Evolutionary conservation across 495 filamentous ascomycete species (phyloP).

Genomic region (Penicillium steckii): DNA sequence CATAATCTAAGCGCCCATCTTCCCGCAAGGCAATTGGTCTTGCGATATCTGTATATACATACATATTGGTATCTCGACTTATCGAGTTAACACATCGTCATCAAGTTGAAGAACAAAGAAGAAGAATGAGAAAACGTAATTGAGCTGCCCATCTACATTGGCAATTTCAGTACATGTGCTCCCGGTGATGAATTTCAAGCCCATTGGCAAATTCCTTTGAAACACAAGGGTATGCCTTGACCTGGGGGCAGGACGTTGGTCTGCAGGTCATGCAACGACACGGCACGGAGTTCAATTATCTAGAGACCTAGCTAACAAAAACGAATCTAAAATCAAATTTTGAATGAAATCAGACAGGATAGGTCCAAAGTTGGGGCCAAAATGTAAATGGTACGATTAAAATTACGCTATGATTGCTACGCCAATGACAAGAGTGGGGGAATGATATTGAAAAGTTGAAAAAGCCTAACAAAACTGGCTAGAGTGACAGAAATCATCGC

Average conservation of each 20-base stretch:
- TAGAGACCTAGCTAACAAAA: too few relatives aligned
- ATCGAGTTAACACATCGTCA: too few relatives aligned
- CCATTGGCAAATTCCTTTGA: neutral
- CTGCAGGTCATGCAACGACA: too few relatives aligned
- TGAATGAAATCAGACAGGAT: too few relatives aligned
- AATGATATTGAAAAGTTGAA: neutral
- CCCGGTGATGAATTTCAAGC: neutral
- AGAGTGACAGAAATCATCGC: neutral
- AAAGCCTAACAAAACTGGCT: neutral
- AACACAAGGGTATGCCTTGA: neutral
- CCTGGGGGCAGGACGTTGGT: too few relatives aligned
- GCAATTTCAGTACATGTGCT: neutral
- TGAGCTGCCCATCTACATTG: neutral
- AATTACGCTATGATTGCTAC: too few relatives aligned
- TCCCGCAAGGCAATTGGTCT: neutral
- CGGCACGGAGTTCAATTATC: too few relatives aligned
- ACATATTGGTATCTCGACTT: too few relatives aligned
- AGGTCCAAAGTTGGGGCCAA: too few relatives aligned
- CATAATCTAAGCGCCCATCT: neutral
- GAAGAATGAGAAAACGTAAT: neutral
- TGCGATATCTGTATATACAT: neutral
- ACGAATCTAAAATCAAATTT: too few relatives aligned
- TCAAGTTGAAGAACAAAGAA: neutral
- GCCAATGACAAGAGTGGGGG: too few relatives aligned
- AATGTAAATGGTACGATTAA: neutral